Conservation (phyloP, 495 filamentous ascomycete species). For the Monascus purpureus region DNA sequence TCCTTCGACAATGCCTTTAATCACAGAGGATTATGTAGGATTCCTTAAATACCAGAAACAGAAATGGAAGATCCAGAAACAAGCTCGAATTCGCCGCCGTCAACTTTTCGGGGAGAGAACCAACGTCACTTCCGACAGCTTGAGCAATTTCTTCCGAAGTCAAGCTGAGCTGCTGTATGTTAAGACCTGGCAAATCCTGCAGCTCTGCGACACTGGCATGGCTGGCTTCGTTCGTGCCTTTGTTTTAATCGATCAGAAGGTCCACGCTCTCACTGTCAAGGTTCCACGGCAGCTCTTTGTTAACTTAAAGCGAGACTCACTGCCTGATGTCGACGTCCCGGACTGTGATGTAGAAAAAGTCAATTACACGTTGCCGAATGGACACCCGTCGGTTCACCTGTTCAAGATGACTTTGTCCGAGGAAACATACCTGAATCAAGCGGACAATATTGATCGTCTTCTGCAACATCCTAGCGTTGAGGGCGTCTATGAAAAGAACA, state of each 20-base stretch:
- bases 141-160: constrained; percentile 79
- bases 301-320: constrained; percentile 71
- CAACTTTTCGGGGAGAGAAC: constrained; percentile 87
- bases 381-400: constrained; percentile 82
- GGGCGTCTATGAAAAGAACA: constrained; percentile 88
- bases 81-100: constrained; percentile 71
- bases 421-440: constrained; percentile 69
- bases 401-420: constrained; percentile 89
- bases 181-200: constrained; percentile 88
- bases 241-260: constrained; percentile 83
- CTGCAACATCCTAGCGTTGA: constrained; percentile 92
- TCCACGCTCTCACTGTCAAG: constrained; percentile 76
- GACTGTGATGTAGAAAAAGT: constrained; percentile 85
- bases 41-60: constrained; percentile 95
- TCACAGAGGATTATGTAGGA: constrained; percentile 72
- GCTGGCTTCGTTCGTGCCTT: constrained; percentile 81
- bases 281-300: constrained; percentile 83
- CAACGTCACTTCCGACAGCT: constrained; percentile 49
- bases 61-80: constrained; percentile 97
- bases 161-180: constrained; percentile 80
- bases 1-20: constrained; percentile 72
- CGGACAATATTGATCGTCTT: constrained; percentile 63
- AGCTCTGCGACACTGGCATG: constrained; percentile 62
- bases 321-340: constrained; percentile 80
- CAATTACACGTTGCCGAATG: constrained; percentile 83